Base-by-base conservation (phyloP, 108 stramenopile genomes). In the Discostella pseudostelligera region DNA sequence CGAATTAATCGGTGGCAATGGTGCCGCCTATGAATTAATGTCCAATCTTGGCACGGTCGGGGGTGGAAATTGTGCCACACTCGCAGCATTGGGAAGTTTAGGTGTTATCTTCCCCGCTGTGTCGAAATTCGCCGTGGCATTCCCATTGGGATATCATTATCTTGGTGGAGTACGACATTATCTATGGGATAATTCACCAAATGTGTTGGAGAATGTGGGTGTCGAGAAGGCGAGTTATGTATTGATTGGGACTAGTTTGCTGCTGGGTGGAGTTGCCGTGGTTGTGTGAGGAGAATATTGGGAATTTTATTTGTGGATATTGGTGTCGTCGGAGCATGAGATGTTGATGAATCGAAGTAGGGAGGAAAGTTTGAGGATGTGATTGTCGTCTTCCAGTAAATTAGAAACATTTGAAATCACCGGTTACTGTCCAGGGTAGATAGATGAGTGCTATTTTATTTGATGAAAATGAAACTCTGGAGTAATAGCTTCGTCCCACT, bases 91-190 rank as follows among this genome's bases (percentile, higher is more conserved):
- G 5, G 69, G 46, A 0, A 29, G 40, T 53, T 50, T 22, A 8
- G 81, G 87, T 24, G 67, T 78, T 28, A 29, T 88, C 13, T 45
- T 94, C 8, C 80, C 87, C 0, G 73, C 82, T 7, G 67, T 75
- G 0, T 92, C 84, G 48, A 98, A 98, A 74, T 84, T 96, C 62
- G 58, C 64, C 2, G 96, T 98, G 20, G 74, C 90, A 0, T 98
- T 96, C 69, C 93, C 96, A 1, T 49, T 96, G 11, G 71, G 85
- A 0, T 98, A 96, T 72, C 97, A 98, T 83, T 97, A 88, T 68
- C 57, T 89, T 6, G 96, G 93, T 14, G 96, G 82, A 9, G 16
- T 89, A 3, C 81, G 97, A 32, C 96, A 98, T 62, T 76, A 86
- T 22, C 53, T 83, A 37, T 92, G 90, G 91, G 91, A 93, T 70